Evolutionary conservation across 768 basidiomycete species (phyloP), one percentile per base, ranked within the genome.

Genomic region (Calocybe gangraenosa): DNA sequence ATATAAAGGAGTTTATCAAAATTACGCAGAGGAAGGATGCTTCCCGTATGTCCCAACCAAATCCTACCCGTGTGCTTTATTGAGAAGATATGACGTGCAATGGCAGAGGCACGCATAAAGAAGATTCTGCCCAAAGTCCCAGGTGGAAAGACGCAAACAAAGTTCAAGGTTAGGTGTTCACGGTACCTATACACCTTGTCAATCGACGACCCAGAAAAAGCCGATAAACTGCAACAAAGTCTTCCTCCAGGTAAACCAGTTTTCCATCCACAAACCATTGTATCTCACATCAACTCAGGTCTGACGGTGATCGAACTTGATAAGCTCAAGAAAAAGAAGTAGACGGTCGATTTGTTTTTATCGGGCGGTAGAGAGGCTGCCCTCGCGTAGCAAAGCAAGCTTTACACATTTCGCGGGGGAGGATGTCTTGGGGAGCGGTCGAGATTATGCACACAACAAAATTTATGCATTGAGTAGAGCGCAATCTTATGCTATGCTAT

Each of bases 1-100:
- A 98, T 71, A 97, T 98, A 80, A 99, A 98, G 77, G 78, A 90
- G 70, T 97, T 98, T 76, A 89, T 98, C 69, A 87, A 92, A 74
- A 91, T 95, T 67, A 86, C 94, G 45, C 84, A 85, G 76, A 84
- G 95, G 74, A 95, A 92, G 81, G 95, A 96, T 81, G 96, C 96
- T 55, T 82, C 81, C 49, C 83, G 95, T 96, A 63, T 68, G 94
- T 85, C 21, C 38, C 6, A 18, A 35, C 37, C 41, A 15, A 8
- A n/a, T 33, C 13, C 41, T 1, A 18, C 34, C 30, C 31, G 11
- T 38, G 14, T 30, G 19, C 44, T n/a, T 22, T 14, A 18, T 28
- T 28, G 25, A 5, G 25, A 28, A 28, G 6, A 11, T 28, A 5
- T 28, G 25, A 28, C n/a, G n/a, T 46, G 43, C 55, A 30, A 37